These are phyloP conservation scores for Penicillium daleae DNA, from an alignment of 495 filamentous ascomycete genomes.

Conservation along the genomic window DNA sequence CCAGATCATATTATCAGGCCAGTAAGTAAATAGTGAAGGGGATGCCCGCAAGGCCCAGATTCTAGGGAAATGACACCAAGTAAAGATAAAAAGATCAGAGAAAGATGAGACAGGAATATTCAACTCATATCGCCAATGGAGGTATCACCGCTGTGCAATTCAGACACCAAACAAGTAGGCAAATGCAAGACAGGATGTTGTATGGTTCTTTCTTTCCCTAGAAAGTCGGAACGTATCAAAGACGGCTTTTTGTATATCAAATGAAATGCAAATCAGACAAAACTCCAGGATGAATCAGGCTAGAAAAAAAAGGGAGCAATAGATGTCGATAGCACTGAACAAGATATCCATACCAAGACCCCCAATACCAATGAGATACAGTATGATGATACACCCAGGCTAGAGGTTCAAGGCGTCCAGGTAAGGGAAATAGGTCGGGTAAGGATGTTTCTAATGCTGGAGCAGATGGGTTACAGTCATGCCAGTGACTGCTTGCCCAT, in stretches of 20 bases:
- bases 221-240: background rate
- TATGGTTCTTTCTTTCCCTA: background rate
- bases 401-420: background rate
- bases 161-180: conserved; percentile 12
- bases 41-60: background rate
- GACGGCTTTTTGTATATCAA: background rate
- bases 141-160: conserved; percentile 20
- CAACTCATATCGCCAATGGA: conserved; percentile 21
- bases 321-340: background rate
- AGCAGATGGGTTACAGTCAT: conserved; percentile 10
- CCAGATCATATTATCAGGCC: background rate
- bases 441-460: background rate
- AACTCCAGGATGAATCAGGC: background rate
- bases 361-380: background rate
- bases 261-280: background rate
- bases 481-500: conserved; percentile 27
- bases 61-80: background rate
- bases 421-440: background rate
- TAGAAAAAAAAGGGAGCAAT: background rate
- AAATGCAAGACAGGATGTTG: background rate
- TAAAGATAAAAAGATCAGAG: background rate
- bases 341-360: background rate
- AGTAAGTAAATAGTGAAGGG: background rate
- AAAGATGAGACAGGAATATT: background rate
- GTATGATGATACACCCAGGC: background rate